A percentile compares a stretch with the other conserved stretches of the same genome.
Conservation (phyloP, 192 early-diverging fungal genomes). For the Dissophora ornata region DNA sequence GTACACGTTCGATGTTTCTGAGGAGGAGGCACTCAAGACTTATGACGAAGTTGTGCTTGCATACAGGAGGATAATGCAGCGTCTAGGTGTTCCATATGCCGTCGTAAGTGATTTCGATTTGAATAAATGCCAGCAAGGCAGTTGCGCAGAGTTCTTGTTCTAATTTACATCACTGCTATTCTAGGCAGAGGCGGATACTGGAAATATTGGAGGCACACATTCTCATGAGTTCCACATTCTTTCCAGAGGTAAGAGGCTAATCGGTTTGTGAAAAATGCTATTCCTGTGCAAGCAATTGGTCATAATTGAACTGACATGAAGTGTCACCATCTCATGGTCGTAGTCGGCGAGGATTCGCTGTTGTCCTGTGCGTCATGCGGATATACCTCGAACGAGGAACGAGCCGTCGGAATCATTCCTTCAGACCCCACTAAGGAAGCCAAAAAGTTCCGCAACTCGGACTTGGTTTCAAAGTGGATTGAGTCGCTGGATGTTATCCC, state of each 20-base stretch:
- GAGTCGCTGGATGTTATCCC: constrained; percentile 41
- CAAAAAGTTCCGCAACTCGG: constrained; percentile 41
- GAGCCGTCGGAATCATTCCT: constrained; percentile 63
- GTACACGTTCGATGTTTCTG: constrained; percentile 86
- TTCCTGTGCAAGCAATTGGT: background rate
- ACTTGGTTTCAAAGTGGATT: constrained; percentile 28
- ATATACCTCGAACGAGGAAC: constrained; percentile 89
- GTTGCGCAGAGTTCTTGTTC: too few relatives aligned
- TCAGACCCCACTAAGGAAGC: constrained; percentile 19
- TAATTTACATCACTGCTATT: too few relatives aligned
- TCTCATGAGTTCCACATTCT: constrained; percentile 94
- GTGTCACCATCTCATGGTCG: background rate
- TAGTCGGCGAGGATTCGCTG: constrained; percentile 85
- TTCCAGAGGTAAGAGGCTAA: constrained; percentile 62
- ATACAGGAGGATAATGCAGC: constrained; percentile 79
- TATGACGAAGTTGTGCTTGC: constrained; percentile 81
- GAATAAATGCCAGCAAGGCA: too few relatives aligned
- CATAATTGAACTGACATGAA: background rate
- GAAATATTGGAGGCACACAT: constrained; percentile 88
- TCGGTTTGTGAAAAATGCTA: background rate
- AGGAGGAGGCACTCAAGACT: constrained; percentile 74
- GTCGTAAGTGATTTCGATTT: constrained; percentile 60
- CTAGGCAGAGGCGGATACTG: constrained; percentile 91
- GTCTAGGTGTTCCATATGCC: constrained; percentile 82
- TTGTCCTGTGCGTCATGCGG: constrained; percentile 77